Percentiles rank a stretch among this genome's conserved stretches.
Evolutionary conservation across 208 protist species (phyloP).

Genomic region (Acanthamoeba sp.): DNA sequence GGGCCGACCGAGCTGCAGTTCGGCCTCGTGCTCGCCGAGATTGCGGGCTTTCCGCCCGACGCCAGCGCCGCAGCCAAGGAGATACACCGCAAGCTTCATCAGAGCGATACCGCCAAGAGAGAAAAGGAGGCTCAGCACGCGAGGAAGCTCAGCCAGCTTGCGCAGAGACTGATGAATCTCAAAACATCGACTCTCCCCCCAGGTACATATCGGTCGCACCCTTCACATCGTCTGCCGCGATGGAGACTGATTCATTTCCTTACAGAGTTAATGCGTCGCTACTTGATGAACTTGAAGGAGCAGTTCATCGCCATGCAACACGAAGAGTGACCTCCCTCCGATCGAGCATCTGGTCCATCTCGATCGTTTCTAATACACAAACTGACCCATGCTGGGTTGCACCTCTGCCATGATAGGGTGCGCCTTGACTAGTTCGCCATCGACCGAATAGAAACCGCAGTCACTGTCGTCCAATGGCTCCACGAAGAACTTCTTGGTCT

Average conservation of each 20-base stretch:
- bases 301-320: neutral
- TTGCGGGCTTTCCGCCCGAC: constrained; percentile 55
- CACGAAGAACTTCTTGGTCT: constrained; percentile 33
- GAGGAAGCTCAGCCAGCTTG: constrained; percentile 19
- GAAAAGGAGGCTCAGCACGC: neutral
- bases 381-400: constrained; percentile 32
- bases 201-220: neutral
- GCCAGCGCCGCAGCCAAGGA: constrained; percentile 34
- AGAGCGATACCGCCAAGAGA: constrained; percentile 13
- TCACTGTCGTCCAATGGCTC: constrained; percentile 44
- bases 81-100: constrained; percentile 1
- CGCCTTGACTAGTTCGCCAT: constrained; percentile 46
- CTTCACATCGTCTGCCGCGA: neutral
- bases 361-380: neutral
- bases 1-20: constrained; percentile 52
- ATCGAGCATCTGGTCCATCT: neutral
- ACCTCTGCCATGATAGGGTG: constrained; percentile 21
- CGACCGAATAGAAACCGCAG: constrained; percentile 34
- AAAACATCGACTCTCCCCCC: constrained; percentile 70
- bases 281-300: constrained; percentile 71
- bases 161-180: constrained; percentile 49
- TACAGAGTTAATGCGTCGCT: constrained; percentile 34
- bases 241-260: neutral
- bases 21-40: constrained; percentile 35
- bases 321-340: neutral